Evolutionary conservation across 495 filamentous ascomycete genomes (phyloP).

Genomic region (Rhypophila decipiens): DNA sequence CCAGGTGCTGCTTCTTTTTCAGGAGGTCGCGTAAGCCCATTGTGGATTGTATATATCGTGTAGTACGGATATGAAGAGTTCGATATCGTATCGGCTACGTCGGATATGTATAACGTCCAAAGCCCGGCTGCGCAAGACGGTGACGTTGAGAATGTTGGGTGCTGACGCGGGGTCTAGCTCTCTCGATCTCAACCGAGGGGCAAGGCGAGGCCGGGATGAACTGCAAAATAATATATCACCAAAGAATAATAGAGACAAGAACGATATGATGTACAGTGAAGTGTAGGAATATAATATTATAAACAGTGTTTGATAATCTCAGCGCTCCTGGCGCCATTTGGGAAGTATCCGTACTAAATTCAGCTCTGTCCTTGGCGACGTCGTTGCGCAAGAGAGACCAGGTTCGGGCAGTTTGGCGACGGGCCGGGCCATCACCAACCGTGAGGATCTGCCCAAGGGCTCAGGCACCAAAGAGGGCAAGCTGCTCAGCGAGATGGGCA

Average conservation of each 20-base stretch:
- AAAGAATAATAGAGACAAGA: background rate
- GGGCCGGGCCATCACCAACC: background rate
- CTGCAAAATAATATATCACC: background rate
- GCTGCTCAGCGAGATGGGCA: background rate
- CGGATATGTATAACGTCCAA: background rate
- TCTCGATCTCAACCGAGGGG: background rate
- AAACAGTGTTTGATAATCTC: background rate
- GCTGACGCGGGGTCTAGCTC: too few species aligned
- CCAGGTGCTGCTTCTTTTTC: conserved; percentile 59
- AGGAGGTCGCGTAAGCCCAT: conserved; percentile 73
- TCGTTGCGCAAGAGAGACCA: conserved; percentile 3
- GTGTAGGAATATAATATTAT: background rate
- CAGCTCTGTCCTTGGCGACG: conserved; percentile 4
- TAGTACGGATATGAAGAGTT: too few species aligned
- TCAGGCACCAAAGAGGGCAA: background rate
- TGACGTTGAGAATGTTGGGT: too few species aligned
- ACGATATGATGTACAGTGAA: background rate
- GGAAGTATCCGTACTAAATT: too few species aligned
- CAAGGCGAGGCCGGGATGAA: background rate
- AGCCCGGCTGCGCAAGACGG: background rate
- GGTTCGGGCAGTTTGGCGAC: background rate
- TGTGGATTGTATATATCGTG: background rate
- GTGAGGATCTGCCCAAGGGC: background rate
- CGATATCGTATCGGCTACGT: background rate
- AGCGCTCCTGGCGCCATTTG: conserved; percentile 6